Evolutionary conservation across 2,329 filamentous ascomycete genomes (phyloP).

Genomic region (Emydomyces testavorans): DNA sequence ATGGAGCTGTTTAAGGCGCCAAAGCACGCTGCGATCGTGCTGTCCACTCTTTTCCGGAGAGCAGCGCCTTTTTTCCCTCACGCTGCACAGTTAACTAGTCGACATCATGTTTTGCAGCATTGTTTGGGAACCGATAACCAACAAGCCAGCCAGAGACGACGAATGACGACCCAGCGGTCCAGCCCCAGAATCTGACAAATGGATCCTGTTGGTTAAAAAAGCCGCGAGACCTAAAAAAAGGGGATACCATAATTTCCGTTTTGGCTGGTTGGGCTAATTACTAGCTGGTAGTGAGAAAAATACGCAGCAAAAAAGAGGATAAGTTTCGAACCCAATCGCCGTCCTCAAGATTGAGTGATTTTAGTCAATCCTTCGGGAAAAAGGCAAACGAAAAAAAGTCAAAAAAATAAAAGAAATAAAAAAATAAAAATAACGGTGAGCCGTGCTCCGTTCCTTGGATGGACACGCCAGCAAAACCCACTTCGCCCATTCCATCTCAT

Average conservation of each 20-base stretch:
- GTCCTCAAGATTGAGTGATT: slow-evolving; percentile 1
- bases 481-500: background rate
- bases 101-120: slow-evolving; percentile 10
- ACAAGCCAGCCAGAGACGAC: background rate
- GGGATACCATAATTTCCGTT: background rate
- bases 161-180: slow-evolving; percentile 3
- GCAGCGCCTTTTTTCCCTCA: slow-evolving; percentile 3
- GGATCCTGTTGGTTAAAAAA: slow-evolving; percentile 12
- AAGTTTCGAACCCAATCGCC: background rate
- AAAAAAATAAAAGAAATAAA: background rate
- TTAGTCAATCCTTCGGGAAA: no score
- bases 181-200: slow-evolving; percentile 10
- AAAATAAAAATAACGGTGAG: background rate
- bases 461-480: background rate
- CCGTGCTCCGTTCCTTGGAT: background rate
- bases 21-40: background rate
- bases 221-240: slow-evolving; percentile 9
- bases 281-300: slow-evolving; percentile 1
- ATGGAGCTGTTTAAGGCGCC: slow-evolving; percentile 1
- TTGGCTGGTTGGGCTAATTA: slow-evolving; percentile 2
- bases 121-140: background rate
- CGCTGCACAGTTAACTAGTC: no score
- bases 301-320: background rate
- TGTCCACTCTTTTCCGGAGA: background rate
- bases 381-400: no score